Evolutionary conservation across 2,329 filamentous ascomycete species (phyloP).

Genomic region (Talaromyces sp.): DNA sequence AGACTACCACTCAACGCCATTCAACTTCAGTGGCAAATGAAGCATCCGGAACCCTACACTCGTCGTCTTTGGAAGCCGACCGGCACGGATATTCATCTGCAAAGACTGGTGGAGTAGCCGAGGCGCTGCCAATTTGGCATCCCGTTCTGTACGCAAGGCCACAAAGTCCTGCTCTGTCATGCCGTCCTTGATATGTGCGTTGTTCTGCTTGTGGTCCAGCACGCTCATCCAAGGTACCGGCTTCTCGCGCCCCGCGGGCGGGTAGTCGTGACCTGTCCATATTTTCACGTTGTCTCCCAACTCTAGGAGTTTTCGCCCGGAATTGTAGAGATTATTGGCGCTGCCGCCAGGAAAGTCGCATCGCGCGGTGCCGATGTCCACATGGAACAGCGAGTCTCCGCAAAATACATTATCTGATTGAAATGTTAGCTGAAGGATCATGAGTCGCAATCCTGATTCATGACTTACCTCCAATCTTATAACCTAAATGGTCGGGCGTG

Average conservation of each 20-base stretch:
- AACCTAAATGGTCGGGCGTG: constrained; percentile 63
- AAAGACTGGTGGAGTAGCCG: constrained; percentile 52
- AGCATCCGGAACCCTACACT: constrained; percentile 30
- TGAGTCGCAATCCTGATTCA: neutral
- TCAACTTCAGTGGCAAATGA: constrained; percentile 32
- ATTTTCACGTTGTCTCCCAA: constrained; percentile 49
- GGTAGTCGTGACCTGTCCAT: constrained; percentile 59
- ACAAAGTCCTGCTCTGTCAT: constrained; percentile 49
- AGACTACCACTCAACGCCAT: constrained; percentile 23
- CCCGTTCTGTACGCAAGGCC: constrained; percentile 44
- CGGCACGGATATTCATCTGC: constrained; percentile 55
- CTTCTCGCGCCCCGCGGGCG: constrained; percentile 34
- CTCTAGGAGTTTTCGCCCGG: constrained; percentile 45
- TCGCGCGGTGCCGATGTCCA: constrained; percentile 54
- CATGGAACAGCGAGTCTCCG: constrained; percentile 56
- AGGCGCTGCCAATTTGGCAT: constrained; percentile 46
- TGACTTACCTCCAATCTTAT: constrained; percentile 51
- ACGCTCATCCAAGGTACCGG: constrained; percentile 49
- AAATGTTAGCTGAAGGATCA: neutral
- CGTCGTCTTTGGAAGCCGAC: constrained; percentile 41
- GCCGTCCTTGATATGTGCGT: constrained; percentile 51
- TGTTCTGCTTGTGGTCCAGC: constrained; percentile 46
- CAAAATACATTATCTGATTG: constrained; percentile 51
- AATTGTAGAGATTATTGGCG: constrained; percentile 46
- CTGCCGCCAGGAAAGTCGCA: constrained; percentile 58